These are phyloP conservation scores for Phytophthora pseudosyringae DNA, from an alignment of 352 stramenopile species.

Conservation along the genomic window DNA sequence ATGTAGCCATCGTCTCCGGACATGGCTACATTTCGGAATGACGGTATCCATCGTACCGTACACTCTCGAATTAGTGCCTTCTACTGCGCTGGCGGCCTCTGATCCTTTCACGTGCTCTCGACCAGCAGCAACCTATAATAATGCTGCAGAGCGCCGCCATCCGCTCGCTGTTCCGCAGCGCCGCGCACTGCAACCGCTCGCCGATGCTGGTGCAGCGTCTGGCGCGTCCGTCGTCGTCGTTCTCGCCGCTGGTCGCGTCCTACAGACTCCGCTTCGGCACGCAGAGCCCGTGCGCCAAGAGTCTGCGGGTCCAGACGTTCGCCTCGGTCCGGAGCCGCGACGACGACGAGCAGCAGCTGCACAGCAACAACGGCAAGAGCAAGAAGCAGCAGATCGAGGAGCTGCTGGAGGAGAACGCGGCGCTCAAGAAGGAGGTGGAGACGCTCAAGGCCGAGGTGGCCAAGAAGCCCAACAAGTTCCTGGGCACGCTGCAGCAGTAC, in stretches of 20 bases:
- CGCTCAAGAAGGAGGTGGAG: slow-evolving; percentile 73
- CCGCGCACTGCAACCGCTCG: slow-evolving; percentile 19
- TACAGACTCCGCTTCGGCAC: slow-evolving; percentile 20
- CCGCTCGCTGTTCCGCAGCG: slow-evolving; percentile 38
- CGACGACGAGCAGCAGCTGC: slow-evolving; percentile 30
- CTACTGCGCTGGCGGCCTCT: background rate
- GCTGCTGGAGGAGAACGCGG: slow-evolving; percentile 77
- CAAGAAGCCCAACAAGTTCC: slow-evolving; percentile 81
- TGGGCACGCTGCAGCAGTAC: slow-evolving; percentile 84
- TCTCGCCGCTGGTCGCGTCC: slow-evolving; percentile 23
- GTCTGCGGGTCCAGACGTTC: slow-evolving; percentile 56
- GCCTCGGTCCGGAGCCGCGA: slow-evolving; percentile 51
- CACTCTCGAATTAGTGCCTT: background rate
- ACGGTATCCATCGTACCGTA: slow-evolving; percentile 4
- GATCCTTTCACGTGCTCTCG: background rate
- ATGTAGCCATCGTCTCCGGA: background rate
- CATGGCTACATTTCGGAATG: slow-evolving; percentile 1
- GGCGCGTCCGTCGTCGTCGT: slow-evolving; percentile 19
- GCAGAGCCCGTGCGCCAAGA: slow-evolving; percentile 31
- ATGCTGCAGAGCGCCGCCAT: slow-evolving; percentile 38
- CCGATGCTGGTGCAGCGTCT: slow-evolving; percentile 30
- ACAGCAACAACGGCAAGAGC: slow-evolving; percentile 30
- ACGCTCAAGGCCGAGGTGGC: slow-evolving; percentile 49
- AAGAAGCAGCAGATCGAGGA: slow-evolving; percentile 72
- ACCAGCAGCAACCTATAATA: background rate